Percentiles rank a stretch among this genome's conserved stretches.
phyloP scores from a whole-genome alignment of 164 flowering plant genomes.

The Taxillus chinensis region DNA sequence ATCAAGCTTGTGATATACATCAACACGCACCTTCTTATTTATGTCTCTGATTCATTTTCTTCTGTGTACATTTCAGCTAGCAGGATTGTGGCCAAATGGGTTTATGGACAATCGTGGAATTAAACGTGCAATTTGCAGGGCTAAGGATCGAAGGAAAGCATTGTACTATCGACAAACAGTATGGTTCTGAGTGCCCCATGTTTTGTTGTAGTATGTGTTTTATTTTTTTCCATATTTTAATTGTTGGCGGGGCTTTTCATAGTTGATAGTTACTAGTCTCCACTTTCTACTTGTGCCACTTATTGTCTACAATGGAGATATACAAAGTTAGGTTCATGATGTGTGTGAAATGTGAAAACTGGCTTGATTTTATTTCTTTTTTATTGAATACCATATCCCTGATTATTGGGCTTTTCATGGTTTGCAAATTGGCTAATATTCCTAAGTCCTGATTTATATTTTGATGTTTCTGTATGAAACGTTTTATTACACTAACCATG shows the following conservation, averaged over 20 bases:
- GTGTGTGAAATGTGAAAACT: no score
- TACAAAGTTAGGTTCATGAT: no score
- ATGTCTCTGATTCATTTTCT: background rate
- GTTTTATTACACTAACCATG: no score
- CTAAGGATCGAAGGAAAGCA: conserved; percentile 63
- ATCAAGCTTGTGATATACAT: no score
- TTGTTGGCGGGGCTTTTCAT: background rate
- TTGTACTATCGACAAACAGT: conserved; percentile 39
- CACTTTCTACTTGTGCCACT: no score
- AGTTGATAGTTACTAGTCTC: background rate
- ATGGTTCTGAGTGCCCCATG: background rate
- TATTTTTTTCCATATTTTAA: background rate
- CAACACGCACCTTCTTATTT: background rate
- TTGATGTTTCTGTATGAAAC: no score
- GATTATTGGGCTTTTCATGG: no score
- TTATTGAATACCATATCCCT: no score
- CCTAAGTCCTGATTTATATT: no score
- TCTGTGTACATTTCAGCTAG: conserved; percentile 49
- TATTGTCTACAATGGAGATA: no score
- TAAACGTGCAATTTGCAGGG: conserved; percentile 69
- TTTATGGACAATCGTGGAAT: conserved; percentile 85
- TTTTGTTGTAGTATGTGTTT: background rate
- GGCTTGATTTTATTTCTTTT: no score
- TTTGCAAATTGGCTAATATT: no score
- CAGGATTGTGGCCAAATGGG: conserved; percentile 85